Percentiles rank a stretch among this genome's conserved stretches.
Conservation (phyloP, 306 rosid genomes). For the Quercus wislizeni region DNA sequence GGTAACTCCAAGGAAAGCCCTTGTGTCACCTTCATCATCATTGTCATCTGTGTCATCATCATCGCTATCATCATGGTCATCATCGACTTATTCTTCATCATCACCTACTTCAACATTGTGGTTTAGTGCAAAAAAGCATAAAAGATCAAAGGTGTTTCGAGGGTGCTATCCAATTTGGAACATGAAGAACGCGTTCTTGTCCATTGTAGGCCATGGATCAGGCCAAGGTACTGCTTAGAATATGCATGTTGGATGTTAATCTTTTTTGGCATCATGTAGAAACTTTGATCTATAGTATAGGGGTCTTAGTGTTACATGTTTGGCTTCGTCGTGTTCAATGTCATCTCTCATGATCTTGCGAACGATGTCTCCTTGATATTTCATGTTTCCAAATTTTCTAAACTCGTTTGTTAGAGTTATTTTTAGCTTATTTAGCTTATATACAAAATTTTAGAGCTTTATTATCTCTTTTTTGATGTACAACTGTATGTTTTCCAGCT, state of each 20-base stretch:
- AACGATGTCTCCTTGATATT: neutral
- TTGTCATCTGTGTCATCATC: neutral
- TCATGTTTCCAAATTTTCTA: neutral
- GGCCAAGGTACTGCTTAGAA: neutral
- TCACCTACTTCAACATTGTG: conserved; percentile 30
- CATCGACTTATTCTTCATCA: conserved; percentile 1
- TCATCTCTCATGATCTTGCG: neutral
- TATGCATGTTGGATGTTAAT: neutral
- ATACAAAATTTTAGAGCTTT: too few relatives aligned
- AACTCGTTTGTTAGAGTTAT: too few relatives aligned
- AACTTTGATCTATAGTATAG: neutral
- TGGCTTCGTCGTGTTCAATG: neutral
- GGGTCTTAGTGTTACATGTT: neutral
- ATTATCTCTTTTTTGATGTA: too few relatives aligned
- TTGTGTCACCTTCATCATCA: neutral
- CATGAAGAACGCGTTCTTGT: conserved; percentile 10
- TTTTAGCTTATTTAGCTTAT: too few relatives aligned
- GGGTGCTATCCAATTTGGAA: conserved; percentile 11
- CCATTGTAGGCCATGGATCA: conserved; percentile 14
- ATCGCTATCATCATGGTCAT: conserved; percentile 15
- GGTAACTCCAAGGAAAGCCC: conserved; percentile 13
- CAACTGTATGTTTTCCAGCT: too few relatives aligned
- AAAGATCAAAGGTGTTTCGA: neutral
- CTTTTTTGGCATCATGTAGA: too few relatives aligned
- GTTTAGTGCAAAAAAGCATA: conserved; percentile 15